Conservation (phyloP, 345 rosid genomes). For the Gossypium sturtianum region DNA sequence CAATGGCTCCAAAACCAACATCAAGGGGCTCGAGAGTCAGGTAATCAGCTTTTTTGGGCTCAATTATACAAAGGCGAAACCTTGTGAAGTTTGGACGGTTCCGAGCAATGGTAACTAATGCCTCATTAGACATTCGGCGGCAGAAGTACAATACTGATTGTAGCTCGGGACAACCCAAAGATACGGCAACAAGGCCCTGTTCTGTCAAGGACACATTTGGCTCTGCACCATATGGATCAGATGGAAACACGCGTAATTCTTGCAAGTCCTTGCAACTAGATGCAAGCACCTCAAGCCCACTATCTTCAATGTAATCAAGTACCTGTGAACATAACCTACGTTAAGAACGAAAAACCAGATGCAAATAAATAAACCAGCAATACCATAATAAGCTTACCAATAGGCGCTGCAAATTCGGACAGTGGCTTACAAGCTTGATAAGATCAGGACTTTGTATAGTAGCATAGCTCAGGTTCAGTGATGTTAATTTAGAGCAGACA, state of each 20-base stretch:
- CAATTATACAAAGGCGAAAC: slow-evolving; percentile 85
- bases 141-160: slow-evolving; percentile 84
- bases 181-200: slow-evolving; percentile 70
- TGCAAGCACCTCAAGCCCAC: slow-evolving; percentile 72
- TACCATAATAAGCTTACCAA: slow-evolving; percentile 47
- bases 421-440: slow-evolving; percentile 56
- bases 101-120: slow-evolving; percentile 64
- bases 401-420: slow-evolving; percentile 67
- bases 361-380: not conserved
- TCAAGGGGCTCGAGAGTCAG: slow-evolving; percentile 74
- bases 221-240: slow-evolving; percentile 59
- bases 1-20: slow-evolving; percentile 90
- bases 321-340: slow-evolving; percentile 42
- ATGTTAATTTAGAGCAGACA: slow-evolving; percentile 60
- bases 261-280: slow-evolving; percentile 65
- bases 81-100: slow-evolving; percentile 67
- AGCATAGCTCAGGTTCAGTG: slow-evolving; percentile 86
- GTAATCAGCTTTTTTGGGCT: slow-evolving; percentile 74
- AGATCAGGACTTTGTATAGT: slow-evolving; percentile 61
- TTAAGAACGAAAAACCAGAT: slow-evolving; percentile 8
- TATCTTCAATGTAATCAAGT: slow-evolving; percentile 85
- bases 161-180: slow-evolving; percentile 77
- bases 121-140: slow-evolving; percentile 73
- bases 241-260: slow-evolving; percentile 91
- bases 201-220: slow-evolving; percentile 70